Percentiles rank a stretch among this genome's conserved stretches.
These are phyloP conservation scores for Paramecium tetraurelia DNA, from an alignment of 73 alveolate genomes.

Conservation along the genomic window DNA sequence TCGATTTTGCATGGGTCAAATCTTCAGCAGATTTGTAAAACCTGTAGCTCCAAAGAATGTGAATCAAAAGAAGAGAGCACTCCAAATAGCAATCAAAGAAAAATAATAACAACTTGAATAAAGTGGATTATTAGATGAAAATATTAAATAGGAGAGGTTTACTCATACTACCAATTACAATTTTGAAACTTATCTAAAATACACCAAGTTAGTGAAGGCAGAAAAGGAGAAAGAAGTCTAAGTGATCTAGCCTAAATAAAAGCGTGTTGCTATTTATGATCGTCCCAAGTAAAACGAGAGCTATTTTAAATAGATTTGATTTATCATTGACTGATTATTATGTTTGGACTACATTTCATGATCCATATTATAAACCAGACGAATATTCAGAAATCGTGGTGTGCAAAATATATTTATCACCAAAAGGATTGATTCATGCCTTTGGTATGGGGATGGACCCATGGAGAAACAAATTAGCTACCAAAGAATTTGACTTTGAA, in stretches of 20 bases:
- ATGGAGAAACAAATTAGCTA: conserved; percentile 10
- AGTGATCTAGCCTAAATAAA: not conserved
- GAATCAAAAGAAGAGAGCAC: not conserved
- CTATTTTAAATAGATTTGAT: not conserved
- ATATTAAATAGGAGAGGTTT: not conserved
- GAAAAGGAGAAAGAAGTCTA: not conserved
- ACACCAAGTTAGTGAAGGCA: not conserved
- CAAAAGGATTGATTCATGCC: not conserved
- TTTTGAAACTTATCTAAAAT: conserved; percentile 30
- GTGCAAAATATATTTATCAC: conserved; percentile 27
- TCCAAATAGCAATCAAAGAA: not conserved
- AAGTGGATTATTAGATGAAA: conserved; percentile 10
- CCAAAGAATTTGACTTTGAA: conserved; percentile 40
- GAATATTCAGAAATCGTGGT: not conserved
- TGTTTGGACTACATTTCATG: conserved; percentile 22
- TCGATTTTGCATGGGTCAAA: not conserved
- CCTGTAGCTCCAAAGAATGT: not conserved
- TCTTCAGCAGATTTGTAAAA: not conserved
- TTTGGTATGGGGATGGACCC: conserved; percentile 24
- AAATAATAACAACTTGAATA: not conserved
- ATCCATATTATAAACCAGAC: conserved; percentile 26
- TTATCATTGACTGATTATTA: not conserved
- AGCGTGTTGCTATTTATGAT: not conserved
- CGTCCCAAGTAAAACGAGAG: not conserved
- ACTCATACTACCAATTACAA: not conserved